phyloP scores from a whole-genome alignment of 352 stramenopile species.

The Pythium aristosporum region DNA sequence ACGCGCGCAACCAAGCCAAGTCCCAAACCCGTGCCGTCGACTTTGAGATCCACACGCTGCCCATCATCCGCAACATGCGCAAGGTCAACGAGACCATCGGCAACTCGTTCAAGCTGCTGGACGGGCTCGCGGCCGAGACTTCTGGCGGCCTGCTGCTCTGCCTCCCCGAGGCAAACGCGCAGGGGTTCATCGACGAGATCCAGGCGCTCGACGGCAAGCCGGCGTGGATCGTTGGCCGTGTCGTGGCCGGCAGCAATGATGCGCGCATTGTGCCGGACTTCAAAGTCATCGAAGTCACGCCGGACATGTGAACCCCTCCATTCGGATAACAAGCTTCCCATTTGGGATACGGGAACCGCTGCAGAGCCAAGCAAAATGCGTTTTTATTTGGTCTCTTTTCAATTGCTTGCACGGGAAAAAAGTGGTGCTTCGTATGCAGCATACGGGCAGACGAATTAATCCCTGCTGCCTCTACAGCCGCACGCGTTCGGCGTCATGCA shows the following conservation, averaged over 20 bases:
- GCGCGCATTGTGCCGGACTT: conserved; percentile 55
- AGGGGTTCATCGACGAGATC: conserved; percentile 88
- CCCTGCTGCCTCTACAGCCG: too few relatives aligned
- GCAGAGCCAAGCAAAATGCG: background rate
- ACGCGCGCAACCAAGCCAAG: conserved; percentile 92
- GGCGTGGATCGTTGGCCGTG: conserved; percentile 92
- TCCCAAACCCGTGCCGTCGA: conserved; percentile 87
- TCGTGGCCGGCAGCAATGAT: conserved; percentile 74
- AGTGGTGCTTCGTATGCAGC: too few relatives aligned
- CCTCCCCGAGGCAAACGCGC: conserved; percentile 80
- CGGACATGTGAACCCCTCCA: conserved; percentile 29
- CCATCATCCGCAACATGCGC: conserved; percentile 89
- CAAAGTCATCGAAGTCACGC: conserved; percentile 57
- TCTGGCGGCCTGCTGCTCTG: conserved; percentile 93
- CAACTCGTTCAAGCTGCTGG: conserved; percentile 91
- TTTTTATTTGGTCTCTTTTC: too few relatives aligned
- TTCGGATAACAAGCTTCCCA: background rate
- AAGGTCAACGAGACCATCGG: conserved; percentile 87
- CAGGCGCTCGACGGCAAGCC: conserved; percentile 84
- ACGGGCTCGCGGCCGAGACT: conserved; percentile 93
- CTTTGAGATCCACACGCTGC: conserved; percentile 93
- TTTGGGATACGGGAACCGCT: background rate
- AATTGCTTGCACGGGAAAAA: too few relatives aligned
- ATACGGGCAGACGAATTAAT: too few relatives aligned
- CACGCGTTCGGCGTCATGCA: too few relatives aligned